Percentiles rank a stretch among this genome's conserved stretches.
phyloP scores from a whole-genome alignment of 1,284 basidiomycete genomes.

The Leccinum insolens region DNA sequence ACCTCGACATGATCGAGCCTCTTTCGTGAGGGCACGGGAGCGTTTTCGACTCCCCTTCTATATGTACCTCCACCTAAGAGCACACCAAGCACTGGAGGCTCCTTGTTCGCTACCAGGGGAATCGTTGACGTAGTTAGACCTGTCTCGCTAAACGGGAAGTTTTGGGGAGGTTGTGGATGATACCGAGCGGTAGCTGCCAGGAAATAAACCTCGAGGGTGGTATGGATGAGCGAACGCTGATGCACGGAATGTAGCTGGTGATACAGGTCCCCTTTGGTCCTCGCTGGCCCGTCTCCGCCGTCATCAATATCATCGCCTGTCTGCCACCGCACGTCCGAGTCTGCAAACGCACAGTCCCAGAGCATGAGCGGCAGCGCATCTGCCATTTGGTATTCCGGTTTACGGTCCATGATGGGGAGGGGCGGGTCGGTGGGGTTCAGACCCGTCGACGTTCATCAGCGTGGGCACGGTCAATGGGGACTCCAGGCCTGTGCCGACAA shows the following conservation, averaged over 20 bases:
- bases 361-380: slow-evolving; percentile 89
- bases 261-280: slow-evolving; percentile 43
- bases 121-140: slow-evolving; percentile 28
- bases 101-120: slow-evolving; percentile 27
- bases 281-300: slow-evolving; percentile 31
- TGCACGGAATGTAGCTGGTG: slow-evolving; percentile 63
- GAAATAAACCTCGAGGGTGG: slow-evolving; percentile 66
- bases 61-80: slow-evolving; percentile 74
- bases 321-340: slow-evolving; percentile 75
- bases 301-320: slow-evolving; percentile 45
- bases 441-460: slow-evolving; percentile 70
- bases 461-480: slow-evolving; percentile 69
- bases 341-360: slow-evolving; percentile 87
- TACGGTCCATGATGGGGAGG: slow-evolving; percentile 50
- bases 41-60: slow-evolving; percentile 63
- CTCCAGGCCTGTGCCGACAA: slow-evolving; percentile 87
- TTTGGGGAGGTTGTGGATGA: slow-evolving; percentile 41
- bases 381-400: slow-evolving; percentile 56
- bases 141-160: slow-evolving; percentile 39
- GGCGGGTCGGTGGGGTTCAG: slow-evolving; percentile 33
- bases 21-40: slow-evolving; percentile 65
- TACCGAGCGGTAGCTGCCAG: slow-evolving; percentile 52
- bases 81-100: slow-evolving; percentile 46
- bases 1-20: slow-evolving; percentile 72
- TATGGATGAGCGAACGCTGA: slow-evolving; percentile 59